phyloP scores from a whole-genome alignment of 2,329 filamentous ascomycete genomes.

The Colletotrichum somersetense region DNA sequence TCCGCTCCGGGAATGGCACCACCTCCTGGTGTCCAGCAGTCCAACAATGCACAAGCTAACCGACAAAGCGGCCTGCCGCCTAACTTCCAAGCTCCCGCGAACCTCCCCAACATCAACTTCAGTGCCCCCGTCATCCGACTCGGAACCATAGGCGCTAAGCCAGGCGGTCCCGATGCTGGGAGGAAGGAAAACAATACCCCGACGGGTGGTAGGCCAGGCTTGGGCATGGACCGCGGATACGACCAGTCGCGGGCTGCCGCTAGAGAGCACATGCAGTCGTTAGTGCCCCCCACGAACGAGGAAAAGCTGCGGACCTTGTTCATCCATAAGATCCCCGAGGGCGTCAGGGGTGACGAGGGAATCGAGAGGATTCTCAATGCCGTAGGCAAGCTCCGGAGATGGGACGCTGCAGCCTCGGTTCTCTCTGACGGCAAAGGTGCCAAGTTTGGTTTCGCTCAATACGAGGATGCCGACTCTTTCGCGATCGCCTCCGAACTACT shows the following conservation, averaged over 20 bases:
- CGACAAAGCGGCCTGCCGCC: slow-evolving; percentile 84
- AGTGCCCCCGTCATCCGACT: slow-evolving; percentile 95
- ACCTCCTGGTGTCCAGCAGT: slow-evolving; percentile 82
- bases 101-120: slow-evolving; percentile 98
- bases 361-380: slow-evolving; percentile 82
- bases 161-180: slow-evolving; percentile 57
- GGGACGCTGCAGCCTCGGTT: slow-evolving; percentile 78
- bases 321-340: slow-evolving; percentile 85
- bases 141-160: slow-evolving; percentile 80
- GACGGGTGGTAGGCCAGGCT: slow-evolving; percentile 59
- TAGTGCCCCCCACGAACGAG: slow-evolving; percentile 87
- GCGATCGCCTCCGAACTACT: slow-evolving; percentile 87
- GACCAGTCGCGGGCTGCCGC: slow-evolving; percentile 77
- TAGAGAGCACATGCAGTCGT: slow-evolving; percentile 76
- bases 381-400: slow-evolving; percentile 85
- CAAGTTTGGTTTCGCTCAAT: slow-evolving; percentile 96
- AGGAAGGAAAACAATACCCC: slow-evolving; percentile 58
- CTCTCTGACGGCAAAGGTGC: slow-evolving; percentile 79
- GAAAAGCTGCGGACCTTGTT: slow-evolving; percentile 94
- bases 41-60: slow-evolving; percentile 79
- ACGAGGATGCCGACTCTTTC: slow-evolving; percentile 90
- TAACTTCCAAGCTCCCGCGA: slow-evolving; percentile 88
- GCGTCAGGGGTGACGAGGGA: slow-evolving; percentile 80
- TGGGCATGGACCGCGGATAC: slow-evolving; percentile 73
- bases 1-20: slow-evolving; percentile 84